These are phyloP conservation scores for Pyrrhoderma noxium DNA, from an alignment of 1,284 basidiomycete species.

Conservation along the genomic window DNA sequence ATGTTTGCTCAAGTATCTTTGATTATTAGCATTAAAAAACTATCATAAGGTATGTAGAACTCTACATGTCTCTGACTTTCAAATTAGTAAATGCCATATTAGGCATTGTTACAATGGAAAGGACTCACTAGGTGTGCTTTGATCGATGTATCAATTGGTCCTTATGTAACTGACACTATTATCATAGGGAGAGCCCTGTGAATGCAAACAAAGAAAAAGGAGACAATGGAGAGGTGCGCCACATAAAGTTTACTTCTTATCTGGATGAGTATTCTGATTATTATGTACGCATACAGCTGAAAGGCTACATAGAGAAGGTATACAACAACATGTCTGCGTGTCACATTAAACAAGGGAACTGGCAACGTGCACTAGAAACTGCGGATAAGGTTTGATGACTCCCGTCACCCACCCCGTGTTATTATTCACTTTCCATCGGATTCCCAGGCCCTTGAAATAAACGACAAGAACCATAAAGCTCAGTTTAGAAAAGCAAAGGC, in stretches of 20 bases:
- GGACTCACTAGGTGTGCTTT: constrained; percentile 62
- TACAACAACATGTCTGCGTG: constrained; percentile 77
- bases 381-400: constrained; percentile 54
- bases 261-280: not conserved
- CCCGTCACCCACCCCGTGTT: constrained; percentile 1
- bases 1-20: not conserved
- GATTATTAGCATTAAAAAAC: constrained; percentile 44
- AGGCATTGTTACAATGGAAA: constrained; percentile 60
- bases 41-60: constrained; percentile 53
- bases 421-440: not conserved
- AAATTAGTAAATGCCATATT: not conserved
- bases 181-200: not conserved
- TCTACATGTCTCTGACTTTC: no score
- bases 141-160: no score
- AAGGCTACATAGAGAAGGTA: constrained; percentile 68
- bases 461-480: constrained; percentile 68
- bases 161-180: not conserved
- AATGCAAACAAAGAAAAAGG: constrained; percentile 17
- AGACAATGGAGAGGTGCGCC: constrained; percentile 17
- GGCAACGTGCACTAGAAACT: constrained; percentile 66
- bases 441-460: constrained; percentile 62
- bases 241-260: no score
- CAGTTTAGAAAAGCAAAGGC: constrained; percentile 76
- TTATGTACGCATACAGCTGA: constrained; percentile 38
- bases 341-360: constrained; percentile 69